Conservation (phyloP, 768 basidiomycete genomes). For the Podaxis carcinomalis region DNA sequence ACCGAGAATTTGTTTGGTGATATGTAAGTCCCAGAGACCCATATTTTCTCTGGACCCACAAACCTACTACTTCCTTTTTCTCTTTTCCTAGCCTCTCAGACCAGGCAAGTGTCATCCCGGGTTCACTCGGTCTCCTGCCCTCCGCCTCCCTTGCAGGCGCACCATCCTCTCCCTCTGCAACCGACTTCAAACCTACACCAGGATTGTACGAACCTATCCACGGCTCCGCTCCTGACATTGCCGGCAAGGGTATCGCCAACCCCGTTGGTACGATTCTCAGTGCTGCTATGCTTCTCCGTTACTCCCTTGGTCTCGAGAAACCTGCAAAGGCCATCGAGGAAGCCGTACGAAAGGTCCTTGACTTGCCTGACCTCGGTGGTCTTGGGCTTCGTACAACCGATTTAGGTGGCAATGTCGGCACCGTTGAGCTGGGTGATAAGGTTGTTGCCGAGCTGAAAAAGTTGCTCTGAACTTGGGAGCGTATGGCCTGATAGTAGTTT, state of each 20-base stretch:
- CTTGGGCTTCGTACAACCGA: conserved; percentile 80
- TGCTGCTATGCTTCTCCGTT: conserved; percentile 88
- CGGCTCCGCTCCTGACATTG: conserved; percentile 92
- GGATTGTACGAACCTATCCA: conserved; percentile 98
- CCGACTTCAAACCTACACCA: conserved; percentile 69
- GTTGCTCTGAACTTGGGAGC: neutral
- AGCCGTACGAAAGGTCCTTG: conserved; percentile 89
- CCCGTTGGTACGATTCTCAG: conserved; percentile 95
- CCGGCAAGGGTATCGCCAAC: conserved; percentile 91
- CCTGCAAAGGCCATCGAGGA: conserved; percentile 83
- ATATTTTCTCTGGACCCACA: conserved; percentile 6
- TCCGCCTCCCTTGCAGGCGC: conserved; percentile 95
- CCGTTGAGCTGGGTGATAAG: conserved; percentile 22
- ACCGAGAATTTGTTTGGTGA: conserved; percentile 98
- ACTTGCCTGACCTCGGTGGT: conserved; percentile 65
- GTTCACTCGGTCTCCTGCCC: conserved; percentile 92
- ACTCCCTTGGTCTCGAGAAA: conserved; percentile 86
- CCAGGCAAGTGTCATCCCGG: conserved; percentile 95
- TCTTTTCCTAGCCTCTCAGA: conserved; percentile 73
- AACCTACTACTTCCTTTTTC: neutral
- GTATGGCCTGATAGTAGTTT: neutral
- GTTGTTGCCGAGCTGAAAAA: neutral
- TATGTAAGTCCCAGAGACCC: conserved; percentile 59
- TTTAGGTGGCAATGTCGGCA: conserved; percentile 57
- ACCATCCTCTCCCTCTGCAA: conserved; percentile 51